These are phyloP conservation scores for Dryadomyces quercus-mongolicae DNA, from an alignment of 2,329 filamentous ascomycete genomes.

Conservation along the genomic window DNA sequence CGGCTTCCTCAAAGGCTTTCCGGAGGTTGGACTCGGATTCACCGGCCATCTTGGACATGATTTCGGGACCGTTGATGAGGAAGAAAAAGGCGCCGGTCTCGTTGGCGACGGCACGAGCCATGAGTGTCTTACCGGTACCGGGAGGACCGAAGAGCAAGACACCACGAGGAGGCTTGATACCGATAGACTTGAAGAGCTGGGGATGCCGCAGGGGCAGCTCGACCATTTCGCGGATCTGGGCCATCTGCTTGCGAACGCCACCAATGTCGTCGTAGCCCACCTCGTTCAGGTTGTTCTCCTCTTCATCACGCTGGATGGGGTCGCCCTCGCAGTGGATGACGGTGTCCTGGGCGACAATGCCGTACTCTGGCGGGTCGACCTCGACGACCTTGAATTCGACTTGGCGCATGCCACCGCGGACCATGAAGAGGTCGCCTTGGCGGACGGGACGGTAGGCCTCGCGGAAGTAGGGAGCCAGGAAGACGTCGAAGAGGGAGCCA, in stretches of 20 bases:
- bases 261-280: constrained; percentile 99
- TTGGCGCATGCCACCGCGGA: constrained; percentile 95
- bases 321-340: constrained; percentile 98
- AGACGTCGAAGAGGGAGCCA: constrained; percentile 95
- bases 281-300: constrained; percentile 98
- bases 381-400: constrained; percentile 99
- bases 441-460: constrained; percentile 96
- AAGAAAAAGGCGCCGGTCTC: constrained; percentile 99
- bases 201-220: constrained; percentile 94
- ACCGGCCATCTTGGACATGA: constrained; percentile 99
- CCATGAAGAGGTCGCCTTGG: constrained; percentile 96
- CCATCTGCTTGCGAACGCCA: constrained; percentile 99
- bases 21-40: constrained; percentile 97
- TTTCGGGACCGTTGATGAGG: constrained; percentile 97
- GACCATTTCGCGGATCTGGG: constrained; percentile 96
- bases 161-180: constrained; percentile 98
- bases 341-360: constrained; percentile 96
- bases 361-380: constrained; percentile 95
- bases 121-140: constrained; percentile 98
- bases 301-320: constrained; percentile 90
- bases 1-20: constrained; percentile 98
- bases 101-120: constrained; percentile 97
- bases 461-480: constrained; percentile 98
- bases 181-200: constrained; percentile 99
- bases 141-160: constrained; percentile 94